Evolutionary conservation across 1,284 basidiomycete species (phyloP).

Genomic region (Exobasidium cylindrosporum): DNA sequence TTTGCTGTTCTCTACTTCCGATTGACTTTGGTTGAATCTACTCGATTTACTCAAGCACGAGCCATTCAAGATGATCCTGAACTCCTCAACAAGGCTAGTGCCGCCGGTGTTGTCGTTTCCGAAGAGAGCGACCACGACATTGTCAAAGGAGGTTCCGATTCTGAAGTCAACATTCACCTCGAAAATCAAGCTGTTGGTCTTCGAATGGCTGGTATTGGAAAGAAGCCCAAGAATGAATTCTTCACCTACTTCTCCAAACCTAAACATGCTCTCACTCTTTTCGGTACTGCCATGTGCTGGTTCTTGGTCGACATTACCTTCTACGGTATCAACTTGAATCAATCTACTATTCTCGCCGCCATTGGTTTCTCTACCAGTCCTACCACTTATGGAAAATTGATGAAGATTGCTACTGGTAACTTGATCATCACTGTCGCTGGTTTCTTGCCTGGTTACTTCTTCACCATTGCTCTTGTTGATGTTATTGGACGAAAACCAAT

Average conservation of each 20-base stretch:
- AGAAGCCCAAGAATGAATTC: slow-evolving; percentile 32
- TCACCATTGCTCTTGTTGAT: slow-evolving; percentile 46
- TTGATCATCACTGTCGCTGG: slow-evolving; percentile 38
- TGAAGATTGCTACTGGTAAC: slow-evolving; percentile 59
- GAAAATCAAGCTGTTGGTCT: slow-evolving; percentile 43
- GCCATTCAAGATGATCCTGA: slow-evolving; percentile 73
- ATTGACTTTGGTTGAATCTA: slow-evolving; percentile 58
- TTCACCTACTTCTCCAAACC: slow-evolving; percentile 46
- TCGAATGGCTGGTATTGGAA: slow-evolving; percentile 34
- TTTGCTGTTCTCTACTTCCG: slow-evolving; percentile 60
- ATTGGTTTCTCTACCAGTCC: slow-evolving; percentile 62
- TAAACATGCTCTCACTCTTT: slow-evolving; percentile 41
- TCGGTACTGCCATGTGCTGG: slow-evolving; percentile 44
- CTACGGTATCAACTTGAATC: slow-evolving; percentile 77
- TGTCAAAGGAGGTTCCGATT: slow-evolving; percentile 28
- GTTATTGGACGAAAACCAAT: slow-evolving; percentile 53
- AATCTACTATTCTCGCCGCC: slow-evolving; percentile 66
- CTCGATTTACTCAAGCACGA: slow-evolving; percentile 80
- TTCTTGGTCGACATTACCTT: slow-evolving; percentile 67
- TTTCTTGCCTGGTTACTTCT: slow-evolving; percentile 53
- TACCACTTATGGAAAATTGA: slow-evolving; percentile 59
- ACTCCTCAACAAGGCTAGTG: slow-evolving; percentile 56
- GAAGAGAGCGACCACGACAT: slow-evolving; percentile 22
- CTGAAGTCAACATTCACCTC: slow-evolving; percentile 25
- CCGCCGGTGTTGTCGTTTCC: slow-evolving; percentile 61